Evolutionary conservation across 306 rosid species (phyloP).

Genomic region (Begonia fuchsioides): DNA sequence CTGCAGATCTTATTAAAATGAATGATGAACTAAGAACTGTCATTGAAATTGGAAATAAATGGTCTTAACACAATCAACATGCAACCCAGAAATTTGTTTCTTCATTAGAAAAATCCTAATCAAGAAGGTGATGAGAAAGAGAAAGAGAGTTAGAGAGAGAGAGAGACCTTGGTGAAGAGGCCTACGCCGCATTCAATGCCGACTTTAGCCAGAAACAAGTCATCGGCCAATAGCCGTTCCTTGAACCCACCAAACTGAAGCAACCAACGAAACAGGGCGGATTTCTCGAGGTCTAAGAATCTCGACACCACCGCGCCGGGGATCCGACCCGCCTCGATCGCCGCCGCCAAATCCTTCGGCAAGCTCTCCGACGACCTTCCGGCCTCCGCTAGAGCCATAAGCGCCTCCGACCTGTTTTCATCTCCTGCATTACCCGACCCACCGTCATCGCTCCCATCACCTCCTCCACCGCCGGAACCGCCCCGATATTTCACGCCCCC

Average conservation of each 20-base stretch:
- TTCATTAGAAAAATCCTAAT: too few species aligned
- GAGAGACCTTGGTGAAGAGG: slow-evolving; percentile 65
- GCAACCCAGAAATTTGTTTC: too few species aligned
- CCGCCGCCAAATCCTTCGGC: slow-evolving; percentile 71
- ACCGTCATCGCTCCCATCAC: slow-evolving; percentile 13
- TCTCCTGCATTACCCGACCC: slow-evolving; percentile 24
- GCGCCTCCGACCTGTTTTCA: slow-evolving; percentile 30
- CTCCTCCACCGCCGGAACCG: too few species aligned
- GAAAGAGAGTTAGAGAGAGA: background rate
- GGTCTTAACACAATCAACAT: too few species aligned
- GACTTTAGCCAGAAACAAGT: slow-evolving; percentile 71
- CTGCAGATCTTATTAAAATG: too few species aligned
- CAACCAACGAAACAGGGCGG: slow-evolving; percentile 49
- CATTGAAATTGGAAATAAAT: too few species aligned
- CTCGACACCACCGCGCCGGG: slow-evolving; percentile 56
- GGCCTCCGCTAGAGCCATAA: slow-evolving; percentile 46
- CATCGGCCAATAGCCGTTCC: slow-evolving; percentile 88
- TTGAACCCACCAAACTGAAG: slow-evolving; percentile 67
- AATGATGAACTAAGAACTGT: too few species aligned
- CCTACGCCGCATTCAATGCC: slow-evolving; percentile 94
- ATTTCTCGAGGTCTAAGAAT: slow-evolving; percentile 61
- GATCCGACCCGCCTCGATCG: slow-evolving; percentile 58
- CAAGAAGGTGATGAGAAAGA: too few species aligned
- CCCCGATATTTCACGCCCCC: slow-evolving; percentile 11
- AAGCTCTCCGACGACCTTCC: slow-evolving; percentile 52